Evolutionary conservation across 2,329 filamentous ascomycete genomes (phyloP), one percentile per base, ranked within the genome.

Genomic region (Aspergillus costaricaensis): DNA sequence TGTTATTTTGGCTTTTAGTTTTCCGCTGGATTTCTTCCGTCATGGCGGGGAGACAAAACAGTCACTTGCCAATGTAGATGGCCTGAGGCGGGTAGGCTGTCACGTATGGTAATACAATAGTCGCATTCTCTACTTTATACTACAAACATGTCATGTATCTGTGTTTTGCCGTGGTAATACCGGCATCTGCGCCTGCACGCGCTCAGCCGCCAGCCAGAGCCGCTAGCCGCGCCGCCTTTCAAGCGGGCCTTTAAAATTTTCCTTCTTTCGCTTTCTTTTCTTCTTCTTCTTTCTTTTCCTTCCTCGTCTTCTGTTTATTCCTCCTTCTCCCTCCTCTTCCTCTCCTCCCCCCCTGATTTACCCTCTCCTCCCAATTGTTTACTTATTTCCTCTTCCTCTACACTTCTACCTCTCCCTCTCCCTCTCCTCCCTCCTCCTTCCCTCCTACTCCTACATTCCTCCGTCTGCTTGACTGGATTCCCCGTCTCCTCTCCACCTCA

Each of bases 41-140:
- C 67, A 69, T 69, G 67, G 67, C 61, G 67, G 65, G 67, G 67
- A 41, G 43, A 49, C 52, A 15, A 30, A 36, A 36, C 25, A 30
- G 27, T 30, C 27, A 30, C 27, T 30, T 30, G 27, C 17, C 17
- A 12, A 19, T 19, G 41, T 4, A 12, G 32, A 36, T 36, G 32
- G 32, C 32, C 32, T 36, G 32, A 36, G 27, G 27, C 27, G 27
- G 27, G 27, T 0, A 14, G 32, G 0, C 5, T 0, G 32, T 36
- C 32, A 15, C 32, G 12, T 53, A 55, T 17, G 21, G 62, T 62
- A n/a, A 44, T 14, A 43, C 39, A 60, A 21, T 27, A 56, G 64
- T 14, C 10, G 59, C 58, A 15, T 17, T 41, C 32, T 5, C 41
- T n/a, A 27, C 17, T n/a, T 10, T n/a, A 2, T 32, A 32, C 30